Evolutionary conservation across 2,329 filamentous ascomycete genomes (phyloP).

Genomic region (Claviceps sp.): DNA sequence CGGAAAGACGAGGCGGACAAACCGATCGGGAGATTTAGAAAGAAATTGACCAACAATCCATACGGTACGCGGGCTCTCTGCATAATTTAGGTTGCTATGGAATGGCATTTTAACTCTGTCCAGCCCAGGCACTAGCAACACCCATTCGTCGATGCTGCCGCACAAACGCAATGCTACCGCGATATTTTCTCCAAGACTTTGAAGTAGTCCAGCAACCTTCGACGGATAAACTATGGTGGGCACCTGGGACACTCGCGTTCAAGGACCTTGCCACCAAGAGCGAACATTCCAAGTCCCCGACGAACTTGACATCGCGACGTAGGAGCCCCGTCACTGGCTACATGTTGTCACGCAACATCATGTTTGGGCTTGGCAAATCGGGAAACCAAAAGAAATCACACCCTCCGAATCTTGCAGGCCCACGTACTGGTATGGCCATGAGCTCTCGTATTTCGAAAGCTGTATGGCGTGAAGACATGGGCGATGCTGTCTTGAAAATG

Average conservation of each 20-base stretch:
- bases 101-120: constrained; percentile 7
- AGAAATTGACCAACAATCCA: constrained; percentile 45
- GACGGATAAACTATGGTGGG: constrained; percentile 39
- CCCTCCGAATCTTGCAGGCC: constrained; percentile 7
- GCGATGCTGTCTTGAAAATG: constrained; percentile 33
- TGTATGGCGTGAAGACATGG: constrained; percentile 39
- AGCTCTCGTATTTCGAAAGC: constrained; percentile 4
- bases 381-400: constrained; percentile 9
- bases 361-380: constrained; percentile 18
- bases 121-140: constrained; percentile 49
- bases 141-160: constrained; percentile 43
- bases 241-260: constrained; percentile 32
- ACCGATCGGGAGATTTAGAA: constrained; percentile 35
- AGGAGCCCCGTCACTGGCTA: constrained; percentile 15
- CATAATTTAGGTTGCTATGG: too few relatives aligned
- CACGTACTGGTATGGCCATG: constrained; percentile 16
- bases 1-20: constrained; percentile 23
- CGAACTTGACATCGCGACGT: neutral
- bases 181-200: constrained; percentile 51
- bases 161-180: constrained; percentile 37
- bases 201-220: constrained; percentile 40
- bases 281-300: neutral
- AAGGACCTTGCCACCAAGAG: constrained; percentile 10
- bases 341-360: constrained; percentile 15
- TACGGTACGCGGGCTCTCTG: constrained; percentile 37